phyloP scores from a whole-genome alignment of 2,329 filamentous ascomycete species.

The Cladosporium sp. region DNA sequence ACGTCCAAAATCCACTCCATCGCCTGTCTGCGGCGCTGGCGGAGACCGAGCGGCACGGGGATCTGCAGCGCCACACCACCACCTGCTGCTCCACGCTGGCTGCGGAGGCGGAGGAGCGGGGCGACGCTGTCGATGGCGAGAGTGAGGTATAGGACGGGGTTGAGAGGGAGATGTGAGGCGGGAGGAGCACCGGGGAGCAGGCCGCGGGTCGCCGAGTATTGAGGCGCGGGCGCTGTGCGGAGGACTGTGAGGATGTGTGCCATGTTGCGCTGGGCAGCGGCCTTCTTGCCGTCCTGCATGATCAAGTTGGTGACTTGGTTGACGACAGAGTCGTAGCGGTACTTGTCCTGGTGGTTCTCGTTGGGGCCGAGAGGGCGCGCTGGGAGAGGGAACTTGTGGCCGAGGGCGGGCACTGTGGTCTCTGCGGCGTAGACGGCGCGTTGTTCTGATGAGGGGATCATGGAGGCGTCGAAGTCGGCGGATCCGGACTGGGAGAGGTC shows the following conservation, averaged over 20 bases:
- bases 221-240: conserved; percentile 79
- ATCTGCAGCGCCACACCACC: conserved; percentile 84
- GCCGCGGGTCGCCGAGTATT: conserved; percentile 68
- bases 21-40: conserved; percentile 67
- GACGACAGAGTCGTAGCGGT: conserved; percentile 79
- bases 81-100: conserved; percentile 75
- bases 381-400: conserved; percentile 79
- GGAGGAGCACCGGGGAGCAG: conserved; percentile 76
- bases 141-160: conserved; percentile 86
- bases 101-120: conserved; percentile 78
- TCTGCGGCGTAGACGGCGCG: conserved; percentile 29
- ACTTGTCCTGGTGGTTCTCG: conserved; percentile 53
- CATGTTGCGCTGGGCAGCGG: conserved; percentile 90
- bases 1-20: conserved; percentile 87
- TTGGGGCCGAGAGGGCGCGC: conserved; percentile 66
- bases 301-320: conserved; percentile 86
- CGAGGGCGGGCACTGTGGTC: conserved; percentile 37
- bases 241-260: conserved; percentile 77
- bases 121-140: conserved; percentile 91
- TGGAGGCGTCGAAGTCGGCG: conserved; percentile 30
- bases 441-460: conserved; percentile 33
- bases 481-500: conserved; percentile 13
- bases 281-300: conserved; percentile 90
- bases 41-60: conserved; percentile 72
- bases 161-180: conserved; percentile 76